Conservation (phyloP, 2,329 filamentous ascomycete species). For the Sphaerulina musiva region DNA sequence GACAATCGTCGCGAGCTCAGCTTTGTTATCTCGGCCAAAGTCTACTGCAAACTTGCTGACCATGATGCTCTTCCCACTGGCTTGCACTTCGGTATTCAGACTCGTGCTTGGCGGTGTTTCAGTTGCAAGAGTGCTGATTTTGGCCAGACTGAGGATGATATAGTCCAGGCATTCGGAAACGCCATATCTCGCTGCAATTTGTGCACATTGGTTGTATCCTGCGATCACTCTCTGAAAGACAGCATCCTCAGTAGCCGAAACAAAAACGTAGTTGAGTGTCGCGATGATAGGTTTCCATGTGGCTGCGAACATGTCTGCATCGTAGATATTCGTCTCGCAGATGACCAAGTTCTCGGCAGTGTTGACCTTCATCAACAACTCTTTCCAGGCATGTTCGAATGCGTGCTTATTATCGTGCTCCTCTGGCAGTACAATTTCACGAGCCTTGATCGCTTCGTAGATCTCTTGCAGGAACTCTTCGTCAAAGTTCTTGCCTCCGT, state of each 20-base stretch:
- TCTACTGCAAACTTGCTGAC: constrained; percentile 96
- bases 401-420: constrained; percentile 96
- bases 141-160: constrained; percentile 81
- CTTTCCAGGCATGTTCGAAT: constrained; percentile 97
- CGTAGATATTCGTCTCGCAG: constrained; percentile 88
- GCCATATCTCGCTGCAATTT: constrained; percentile 78
- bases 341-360: constrained; percentile 65
- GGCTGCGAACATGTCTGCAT: constrained; percentile 93
- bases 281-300: constrained; percentile 95
- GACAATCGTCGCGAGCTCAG: constrained; percentile 89
- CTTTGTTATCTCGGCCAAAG: constrained; percentile 86
- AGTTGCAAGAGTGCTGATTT: constrained; percentile 80
- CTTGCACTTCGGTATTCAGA: constrained; percentile 93
- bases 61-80: constrained; percentile 82
- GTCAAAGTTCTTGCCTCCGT: constrained; percentile 76
- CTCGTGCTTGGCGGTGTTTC: constrained; percentile 71
- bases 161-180: constrained; percentile 84
- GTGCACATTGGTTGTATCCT: constrained; percentile 92
- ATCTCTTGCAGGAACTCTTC: constrained; percentile 77
- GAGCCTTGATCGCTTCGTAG: constrained; percentile 81
- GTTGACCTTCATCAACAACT: constrained; percentile 78
- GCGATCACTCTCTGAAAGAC: constrained; percentile 91
- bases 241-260: constrained; percentile 94
- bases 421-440: constrained; percentile 94
- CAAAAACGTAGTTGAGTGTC: constrained; percentile 95